Evolutionary conservation across 305 asterid species (phyloP).

Genomic region (Coffea humblotiana): DNA sequence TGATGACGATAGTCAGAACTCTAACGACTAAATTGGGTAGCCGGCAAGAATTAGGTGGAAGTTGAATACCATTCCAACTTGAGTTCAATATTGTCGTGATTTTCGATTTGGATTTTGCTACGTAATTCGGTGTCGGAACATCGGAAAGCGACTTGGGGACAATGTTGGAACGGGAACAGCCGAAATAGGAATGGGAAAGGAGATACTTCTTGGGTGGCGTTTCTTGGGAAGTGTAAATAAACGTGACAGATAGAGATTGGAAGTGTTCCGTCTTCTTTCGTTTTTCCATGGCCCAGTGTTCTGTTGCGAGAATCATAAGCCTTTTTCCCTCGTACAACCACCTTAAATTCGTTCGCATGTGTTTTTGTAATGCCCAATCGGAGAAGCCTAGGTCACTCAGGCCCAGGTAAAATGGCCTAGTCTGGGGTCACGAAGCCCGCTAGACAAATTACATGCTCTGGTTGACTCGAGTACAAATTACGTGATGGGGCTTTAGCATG

Average conservation of each 20-base stretch:
- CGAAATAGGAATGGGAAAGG: no score
- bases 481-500: no score
- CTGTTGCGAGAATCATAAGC: background rate
- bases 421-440: no score
- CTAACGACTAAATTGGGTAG: background rate
- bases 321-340: no score
- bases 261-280: background rate
- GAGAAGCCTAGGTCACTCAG: no score
- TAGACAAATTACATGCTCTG: no score
- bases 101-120: background rate
- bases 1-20: background rate
- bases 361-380: no score
- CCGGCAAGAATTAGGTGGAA: slow-evolving; percentile 7
- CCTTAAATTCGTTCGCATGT: no score
- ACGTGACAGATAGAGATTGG: background rate
- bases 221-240: slow-evolving; percentile 23
- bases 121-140: background rate
- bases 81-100: background rate
- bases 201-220: background rate
- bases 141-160: background rate
- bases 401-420: no score
- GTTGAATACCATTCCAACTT: background rate
- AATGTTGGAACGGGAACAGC: no score
- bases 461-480: no score
- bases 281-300: background rate